Base-by-base conservation (phyloP, 2,329 filamentous ascomycete species). In the Phaeosphaeriaceae sp. region DNA sequence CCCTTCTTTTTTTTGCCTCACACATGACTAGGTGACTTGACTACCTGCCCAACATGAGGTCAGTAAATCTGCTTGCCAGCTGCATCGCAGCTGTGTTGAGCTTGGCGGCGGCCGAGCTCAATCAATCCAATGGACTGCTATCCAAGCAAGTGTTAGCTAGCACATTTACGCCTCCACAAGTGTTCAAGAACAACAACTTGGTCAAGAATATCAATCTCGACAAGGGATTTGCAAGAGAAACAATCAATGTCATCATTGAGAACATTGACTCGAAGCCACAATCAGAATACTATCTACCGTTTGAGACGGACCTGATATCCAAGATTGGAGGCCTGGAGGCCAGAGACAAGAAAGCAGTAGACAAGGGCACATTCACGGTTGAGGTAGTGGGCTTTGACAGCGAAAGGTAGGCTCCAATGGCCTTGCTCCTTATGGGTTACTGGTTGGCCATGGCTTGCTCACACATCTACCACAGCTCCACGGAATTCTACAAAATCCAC, bases 101-200 rank as follows among this genome's bases (percentile, higher is more conserved):
- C 68, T 73, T 85, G 63, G 80, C 81, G 52, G 74, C 76, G 50
- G 77, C 81, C 61, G 79, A 82, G 48, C 83, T 85, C 57, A 84
- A 84, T 72, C 73, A 82, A 65, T 81, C 79, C 46, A 78, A 85
- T 53, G 84, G 86, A 35, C 74, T 83, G 61, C 81, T 71, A 38
- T 80, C 75, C 32, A 76, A 70, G 59, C 75, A 77, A 63, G 75
- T 81, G 66, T 74, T 80, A 30, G 70, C 77, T 20, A 69, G 68
- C 58, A 72, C 70, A 54, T 96, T 97, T 79, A 88, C 84, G 74
- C 92, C 93, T 45, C 88, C 92, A 12, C 89, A 91, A 72, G 89
- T 92, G 61, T 99, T 96, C 80, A 91, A 92, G 78, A 97, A 99
- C 76, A 83, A 83, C 75, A 97, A 99, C 73, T 77, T 97, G 23